A percentile compares a stretch with the other conserved stretches of the same genome.
Evolutionary conservation across 345 rosid genomes (phyloP).

Genomic region (Eucalyptus marginata): DNA sequence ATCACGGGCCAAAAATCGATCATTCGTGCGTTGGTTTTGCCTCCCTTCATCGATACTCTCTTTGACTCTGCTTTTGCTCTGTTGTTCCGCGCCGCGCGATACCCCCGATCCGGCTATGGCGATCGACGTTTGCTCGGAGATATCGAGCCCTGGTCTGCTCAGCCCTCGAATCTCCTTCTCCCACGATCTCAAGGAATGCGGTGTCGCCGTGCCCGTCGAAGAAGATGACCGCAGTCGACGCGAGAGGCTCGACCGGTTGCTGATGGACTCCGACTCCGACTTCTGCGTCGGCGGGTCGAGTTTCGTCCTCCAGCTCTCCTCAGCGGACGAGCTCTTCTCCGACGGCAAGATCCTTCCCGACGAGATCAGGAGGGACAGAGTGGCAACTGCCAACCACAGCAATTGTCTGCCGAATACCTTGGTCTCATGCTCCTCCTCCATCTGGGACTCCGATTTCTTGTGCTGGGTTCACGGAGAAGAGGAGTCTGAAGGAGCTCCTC

Average conservation of each 20-base stretch:
- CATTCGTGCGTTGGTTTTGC: neutral
- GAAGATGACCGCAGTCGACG: conserved; percentile 17
- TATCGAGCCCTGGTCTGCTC: no score
- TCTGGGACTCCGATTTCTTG: neutral
- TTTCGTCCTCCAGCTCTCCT: conserved; percentile 38
- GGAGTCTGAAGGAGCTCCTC: conserved; percentile 62
- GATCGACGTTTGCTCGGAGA: no score
- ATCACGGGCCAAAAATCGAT: neutral
- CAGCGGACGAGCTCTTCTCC: conserved; percentile 84
- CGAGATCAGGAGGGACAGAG: conserved; percentile 33
- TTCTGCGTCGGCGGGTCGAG: conserved; percentile 5
- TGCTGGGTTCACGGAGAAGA: conserved; percentile 32
- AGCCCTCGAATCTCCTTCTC: conserved; percentile 51
- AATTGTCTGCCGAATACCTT: neutral
- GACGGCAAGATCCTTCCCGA: conserved; percentile 65
- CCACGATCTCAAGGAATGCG: conserved; percentile 35
- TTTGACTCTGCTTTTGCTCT: no score
- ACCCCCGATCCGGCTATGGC: no score
- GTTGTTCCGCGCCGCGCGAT: no score
- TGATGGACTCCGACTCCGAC: conserved; percentile 42
- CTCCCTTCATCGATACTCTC: neutral
- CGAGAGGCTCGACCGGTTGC: conserved; percentile 29
- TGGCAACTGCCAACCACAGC: neutral
- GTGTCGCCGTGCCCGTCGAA: conserved; percentile 10
- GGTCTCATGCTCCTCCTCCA: neutral